These are phyloP conservation scores for Lupinus albus DNA, from an alignment of 306 rosid genomes.

Conservation along the genomic window DNA sequence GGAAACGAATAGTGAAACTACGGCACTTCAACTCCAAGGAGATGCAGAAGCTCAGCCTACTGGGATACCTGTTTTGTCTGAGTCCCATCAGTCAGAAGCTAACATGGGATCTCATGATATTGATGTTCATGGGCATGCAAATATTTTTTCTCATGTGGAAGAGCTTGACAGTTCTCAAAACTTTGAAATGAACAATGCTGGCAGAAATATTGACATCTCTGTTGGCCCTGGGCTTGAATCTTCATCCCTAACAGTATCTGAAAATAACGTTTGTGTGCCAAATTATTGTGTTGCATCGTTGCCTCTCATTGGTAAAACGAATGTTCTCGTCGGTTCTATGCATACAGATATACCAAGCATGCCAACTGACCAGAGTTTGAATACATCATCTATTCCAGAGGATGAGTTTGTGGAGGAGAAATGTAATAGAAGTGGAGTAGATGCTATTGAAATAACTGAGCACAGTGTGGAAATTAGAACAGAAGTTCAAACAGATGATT, in stretches of 20 bases:
- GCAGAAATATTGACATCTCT: slow-evolving; percentile 44
- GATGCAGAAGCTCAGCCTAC: slow-evolving; percentile 53
- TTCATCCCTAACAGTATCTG: slow-evolving; percentile 45
- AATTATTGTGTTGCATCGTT: slow-evolving; percentile 39
- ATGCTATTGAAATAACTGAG: slow-evolving; percentile 43
- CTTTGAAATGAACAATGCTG: slow-evolving; percentile 54
- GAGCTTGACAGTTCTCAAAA: slow-evolving; percentile 47
- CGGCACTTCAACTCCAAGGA: slow-evolving; percentile 46
- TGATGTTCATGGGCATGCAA: slow-evolving; percentile 37
- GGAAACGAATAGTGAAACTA: slow-evolving; percentile 42
- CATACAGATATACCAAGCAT: slow-evolving; percentile 47
- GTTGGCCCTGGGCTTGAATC: slow-evolving; percentile 47
- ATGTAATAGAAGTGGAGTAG: slow-evolving; percentile 44
- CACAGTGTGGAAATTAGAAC: slow-evolving; percentile 46
- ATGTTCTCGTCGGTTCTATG: slow-evolving; percentile 51
- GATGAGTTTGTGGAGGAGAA: slow-evolving; percentile 40
- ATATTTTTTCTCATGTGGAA: slow-evolving; percentile 35
- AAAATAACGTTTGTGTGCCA: slow-evolving; percentile 39
- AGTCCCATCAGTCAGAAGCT: slow-evolving; percentile 48
- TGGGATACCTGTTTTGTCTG: slow-evolving; percentile 40
- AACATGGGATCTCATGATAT: slow-evolving; percentile 51
- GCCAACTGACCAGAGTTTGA: slow-evolving; percentile 50
- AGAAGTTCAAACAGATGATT: slow-evolving; percentile 46
- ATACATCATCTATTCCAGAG: slow-evolving; percentile 49
- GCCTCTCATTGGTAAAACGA: slow-evolving; percentile 46